phyloP scores from a whole-genome alignment of 1,284 basidiomycete genomes.

The Fistulinella staudtii region DNA sequence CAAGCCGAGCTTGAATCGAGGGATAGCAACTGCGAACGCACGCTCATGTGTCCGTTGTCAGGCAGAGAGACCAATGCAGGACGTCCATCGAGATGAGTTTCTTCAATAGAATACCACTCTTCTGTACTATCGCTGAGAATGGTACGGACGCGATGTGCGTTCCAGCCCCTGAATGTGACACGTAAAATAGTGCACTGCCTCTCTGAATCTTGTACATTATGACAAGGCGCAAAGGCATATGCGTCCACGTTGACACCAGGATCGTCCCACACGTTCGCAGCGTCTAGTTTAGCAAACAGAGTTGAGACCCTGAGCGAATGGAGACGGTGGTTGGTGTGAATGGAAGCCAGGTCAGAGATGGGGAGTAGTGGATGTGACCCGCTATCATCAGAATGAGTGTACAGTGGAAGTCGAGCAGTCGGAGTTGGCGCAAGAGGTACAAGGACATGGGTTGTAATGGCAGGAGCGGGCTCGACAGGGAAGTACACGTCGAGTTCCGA shows the following conservation, averaged over 20 bases:
- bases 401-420: constrained; percentile 56
- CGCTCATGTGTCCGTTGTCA: not conserved
- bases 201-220: constrained; percentile 25
- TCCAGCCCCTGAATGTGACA: constrained; percentile 69
- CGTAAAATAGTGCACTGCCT: constrained; percentile 57
- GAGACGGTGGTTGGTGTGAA: constrained; percentile 49
- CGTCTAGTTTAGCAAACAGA: constrained; percentile 64
- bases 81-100: constrained; percentile 32
- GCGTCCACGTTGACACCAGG: constrained; percentile 55
- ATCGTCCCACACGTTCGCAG: constrained; percentile 57
- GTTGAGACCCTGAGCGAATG: constrained; percentile 65
- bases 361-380: constrained; percentile 47
- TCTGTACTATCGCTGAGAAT: constrained; percentile 65
- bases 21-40: not conserved
- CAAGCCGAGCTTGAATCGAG: constrained; percentile 6
- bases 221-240: constrained; percentile 41
- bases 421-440: constrained; percentile 73
- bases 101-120: constrained; percentile 70
- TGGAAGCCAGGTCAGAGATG: constrained; percentile 45
- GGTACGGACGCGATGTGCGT: constrained; percentile 51
- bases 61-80: not conserved
- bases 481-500: constrained; percentile 64
- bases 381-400: constrained; percentile 26
- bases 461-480: constrained; percentile 35
- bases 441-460: constrained; percentile 62